Base-by-base conservation (phyloP, 495 filamentous ascomycete species). In the Rostrohypoxylon terebratum region DNA sequence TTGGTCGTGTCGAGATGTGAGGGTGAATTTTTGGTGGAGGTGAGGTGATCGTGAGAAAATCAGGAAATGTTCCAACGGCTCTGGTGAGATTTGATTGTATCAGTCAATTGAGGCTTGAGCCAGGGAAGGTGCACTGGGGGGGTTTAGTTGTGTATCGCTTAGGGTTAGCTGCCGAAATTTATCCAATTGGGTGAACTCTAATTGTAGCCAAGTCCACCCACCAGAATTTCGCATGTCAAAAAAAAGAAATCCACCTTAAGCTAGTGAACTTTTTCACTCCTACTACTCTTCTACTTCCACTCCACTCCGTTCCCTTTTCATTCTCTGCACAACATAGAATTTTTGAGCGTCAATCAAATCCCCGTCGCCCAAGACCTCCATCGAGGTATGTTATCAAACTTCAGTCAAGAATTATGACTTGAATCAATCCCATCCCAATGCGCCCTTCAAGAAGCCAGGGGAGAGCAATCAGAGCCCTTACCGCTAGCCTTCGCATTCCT, bases 371-470 rank as follows among this genome's bases (percentile, higher is more conserved):
- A 66, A 64, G 74, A 75, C 67, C 66, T 73, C 66, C 34, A 74
- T 61, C 55, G 79, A 84, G 80, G 80, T 82, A 85, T 77, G 83
- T 84, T 60, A 42, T 66, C 42, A 59, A 18, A 42, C 53, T 55
- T 60, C 57, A 54, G 13, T 42, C 38, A 42, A 4, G 11, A 55
- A 76, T 50, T 66, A 80, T 84, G 82, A 77, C 62, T 72, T 69
- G 62, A 76, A 53, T 38, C 54, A 71, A 57, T 53, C 75, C 69
- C 2, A 28, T 66, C 71, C 68, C 74, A 68, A 81, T 72, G 72
- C 76, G 67, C 78, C 82, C 78, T 83, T 82, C 78, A 80, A 81
- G 68, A 79, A 80, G 84, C 82, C 83, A 76, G 82, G 76, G 82
- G 81, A 82, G 78, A 80, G 83, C 82, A 85, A 85, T 85, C 83